Evolutionary conservation across 352 stramenopile genomes (phyloP).

Genomic region (Lagenidium giganteum): DNA sequence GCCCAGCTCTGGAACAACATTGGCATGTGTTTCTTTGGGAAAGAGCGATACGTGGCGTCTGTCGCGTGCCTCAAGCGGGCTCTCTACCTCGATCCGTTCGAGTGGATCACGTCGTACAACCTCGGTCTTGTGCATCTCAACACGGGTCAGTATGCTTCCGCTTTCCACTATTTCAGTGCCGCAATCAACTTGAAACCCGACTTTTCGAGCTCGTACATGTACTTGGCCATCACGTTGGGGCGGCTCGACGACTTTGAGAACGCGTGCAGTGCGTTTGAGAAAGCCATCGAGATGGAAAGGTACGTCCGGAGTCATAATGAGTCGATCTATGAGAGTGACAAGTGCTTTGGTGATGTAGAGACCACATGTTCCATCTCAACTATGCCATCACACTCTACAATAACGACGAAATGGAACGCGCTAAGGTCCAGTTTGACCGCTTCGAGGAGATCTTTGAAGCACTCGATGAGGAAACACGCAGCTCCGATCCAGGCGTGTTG

Average conservation of each 20-base stretch:
- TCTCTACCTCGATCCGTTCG: conserved; percentile 91
- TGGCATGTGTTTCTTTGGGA: conserved; percentile 95
- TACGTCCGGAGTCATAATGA: conserved; percentile 17
- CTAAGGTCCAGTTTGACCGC: conserved; percentile 76
- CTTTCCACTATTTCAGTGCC: conserved; percentile 92
- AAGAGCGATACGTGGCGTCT: conserved; percentile 81
- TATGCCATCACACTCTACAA: conserved; percentile 88
- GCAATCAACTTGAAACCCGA: conserved; percentile 86
- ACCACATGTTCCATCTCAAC: conserved; percentile 87
- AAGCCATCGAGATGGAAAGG: conserved; percentile 87
- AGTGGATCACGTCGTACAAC: conserved; percentile 95
- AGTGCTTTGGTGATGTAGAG: conserved; percentile 25
- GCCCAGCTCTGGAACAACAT: conserved; percentile 95
- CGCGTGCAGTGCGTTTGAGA: conserved; percentile 88
- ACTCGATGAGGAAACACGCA: conserved; percentile 64
- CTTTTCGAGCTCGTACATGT: conserved; percentile 91
- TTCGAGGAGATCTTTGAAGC: conserved; percentile 81
- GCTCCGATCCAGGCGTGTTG: conserved; percentile 57
- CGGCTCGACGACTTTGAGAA: conserved; percentile 92
- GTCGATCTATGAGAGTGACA: conserved; percentile 4
- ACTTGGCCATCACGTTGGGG: conserved; percentile 87
- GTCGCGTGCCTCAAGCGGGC: conserved; percentile 90
- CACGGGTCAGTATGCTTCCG: conserved; percentile 89
- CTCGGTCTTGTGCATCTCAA: conserved; percentile 92
- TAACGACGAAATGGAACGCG: conserved; percentile 85